Conservation (phyloP, 2,329 filamentous ascomycete species). For the Fusarium sp. region DNA sequence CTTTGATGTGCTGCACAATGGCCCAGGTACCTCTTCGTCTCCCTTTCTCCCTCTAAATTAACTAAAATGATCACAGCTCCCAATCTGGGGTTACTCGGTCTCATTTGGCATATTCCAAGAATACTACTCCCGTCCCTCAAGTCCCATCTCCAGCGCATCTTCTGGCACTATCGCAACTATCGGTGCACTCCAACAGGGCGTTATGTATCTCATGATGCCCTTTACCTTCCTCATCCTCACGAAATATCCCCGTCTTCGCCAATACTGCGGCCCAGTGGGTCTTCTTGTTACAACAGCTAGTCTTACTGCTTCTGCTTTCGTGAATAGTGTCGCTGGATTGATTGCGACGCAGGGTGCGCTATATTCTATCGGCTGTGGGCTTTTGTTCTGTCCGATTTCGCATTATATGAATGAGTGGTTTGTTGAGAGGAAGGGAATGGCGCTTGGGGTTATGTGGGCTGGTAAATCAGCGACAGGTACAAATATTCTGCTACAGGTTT, state of each 20-base stretch:
- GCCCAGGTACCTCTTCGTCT: slow-evolving; percentile 41
- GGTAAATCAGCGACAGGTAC: slow-evolving; percentile 56
- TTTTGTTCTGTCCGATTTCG: slow-evolving; percentile 64
- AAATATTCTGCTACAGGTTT: accelerated
- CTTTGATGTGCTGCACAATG: slow-evolving; percentile 49
- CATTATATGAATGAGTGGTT: slow-evolving; percentile 72
- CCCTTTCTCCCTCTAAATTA: accelerated
- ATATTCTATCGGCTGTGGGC: slow-evolving; percentile 65
- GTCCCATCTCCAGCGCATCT: slow-evolving; percentile 57
- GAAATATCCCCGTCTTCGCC: slow-evolving; percentile 54
- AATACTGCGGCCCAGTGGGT: slow-evolving; percentile 57
- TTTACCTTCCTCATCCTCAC: slow-evolving; percentile 59
- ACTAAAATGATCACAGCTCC: background rate
- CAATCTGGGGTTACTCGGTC: slow-evolving; percentile 45
- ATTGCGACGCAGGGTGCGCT: slow-evolving; percentile 69
- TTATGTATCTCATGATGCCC: slow-evolving; percentile 65
- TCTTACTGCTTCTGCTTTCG: slow-evolving; percentile 62
- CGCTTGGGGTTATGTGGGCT: slow-evolving; percentile 68
- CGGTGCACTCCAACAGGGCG: slow-evolving; percentile 48
- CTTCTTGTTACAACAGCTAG: slow-evolving; percentile 61
- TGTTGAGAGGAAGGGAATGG: slow-evolving; percentile 60
- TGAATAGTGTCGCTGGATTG: slow-evolving; percentile 60
- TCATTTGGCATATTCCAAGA: slow-evolving; percentile 76
- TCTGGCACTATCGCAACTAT: slow-evolving; percentile 42
- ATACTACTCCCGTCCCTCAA: slow-evolving; percentile 70